Evolutionary conservation across 1,139 yeast species (phyloP), one percentile per base, ranked within the genome.

Genomic region (Taiozyma onychis): DNA sequence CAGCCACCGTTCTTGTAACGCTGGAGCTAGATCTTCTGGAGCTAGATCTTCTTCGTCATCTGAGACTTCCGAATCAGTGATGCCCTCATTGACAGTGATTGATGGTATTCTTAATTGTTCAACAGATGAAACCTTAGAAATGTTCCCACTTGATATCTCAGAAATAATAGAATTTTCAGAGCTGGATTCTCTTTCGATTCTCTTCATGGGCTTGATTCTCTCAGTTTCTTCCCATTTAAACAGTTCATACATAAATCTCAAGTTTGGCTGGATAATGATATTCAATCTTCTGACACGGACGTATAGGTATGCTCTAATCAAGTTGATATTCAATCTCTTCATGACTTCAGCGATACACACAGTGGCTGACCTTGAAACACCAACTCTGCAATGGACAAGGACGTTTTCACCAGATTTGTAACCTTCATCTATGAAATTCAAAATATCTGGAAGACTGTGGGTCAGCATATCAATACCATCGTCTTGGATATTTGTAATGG

Each of bases 281-380:
- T 90, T 90, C 59, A 90, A 76, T 45, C 98, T 73, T 48, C 95
- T 78, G 6, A 89, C 95, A 48, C 97, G 72, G 28, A 89, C 95
- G 67, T 75, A 85, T 61, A 89, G 69, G 63, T 89, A 90, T 3
- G 96, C 91, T 47, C 85, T 75, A 16, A 90, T 77, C 42, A 90
- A 68, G 44, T 83, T 81, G 52, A 88, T 73, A 30, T 78, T 72
- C 52, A 82, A 71, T 48, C 88, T 71, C 57, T 81, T 84, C 96
- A 90, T 89, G 51, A 88, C 85, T 62, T 88, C 91, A 3, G 97
- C 97, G 56, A 90, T 88, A 57, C 95, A 86, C 41, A 91, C 86
- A 0, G 96, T 83, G 0, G 97, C 97, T 24, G 95, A 85, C 50
- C 97, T 73, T 0, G 96, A 88, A 5, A 90, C 97, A 1, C 97